Base-by-base conservation (phyloP, 2,329 filamentous ascomycete species). In the Tolypocladium ophioglossoides region DNA sequence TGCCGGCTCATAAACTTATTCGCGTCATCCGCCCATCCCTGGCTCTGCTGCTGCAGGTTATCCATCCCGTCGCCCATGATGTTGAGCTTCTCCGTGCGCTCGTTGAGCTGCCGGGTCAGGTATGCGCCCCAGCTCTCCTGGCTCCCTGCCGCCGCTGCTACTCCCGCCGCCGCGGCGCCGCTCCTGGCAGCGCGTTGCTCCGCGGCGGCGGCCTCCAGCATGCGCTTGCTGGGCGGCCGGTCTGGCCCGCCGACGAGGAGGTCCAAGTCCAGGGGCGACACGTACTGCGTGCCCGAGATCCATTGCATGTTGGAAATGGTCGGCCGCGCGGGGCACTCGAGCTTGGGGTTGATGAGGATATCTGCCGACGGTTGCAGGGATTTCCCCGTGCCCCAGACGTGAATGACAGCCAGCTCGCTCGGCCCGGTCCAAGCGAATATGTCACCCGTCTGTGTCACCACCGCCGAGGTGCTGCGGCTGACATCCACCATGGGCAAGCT, bases 301-400 rank as follows among this genome's bases (percentile, higher is more conserved):
- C 94, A 99, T 71, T 97, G 91, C 39, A 99, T 72, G 63, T 95
- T 96, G 22, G 89, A 95, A 56, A 99, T 99, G 0, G 91, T 96
- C 1, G 94, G 94, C 2, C 94, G 83, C 14, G 89, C 79, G 2
- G 91, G 92, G 24, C 87, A 79, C 18, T 80, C 66, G 0, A 89
- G 79, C 55, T 87, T 78, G 0, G 88, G 84, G 66, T 97, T 96
- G 69, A 89, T 82, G 3, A 99, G 76, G 9, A 77, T 82, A 66
- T 96, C 91, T n/a, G 82, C 71, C 1, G 74, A 76, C 52, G 78
- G 83, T 56, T 79, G 82, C 57, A 89, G 72, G 32, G 75, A 70
- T 57, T 84, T 76, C 4, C 87, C 89, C 1, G 82, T 81, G 16
- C 91, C 92, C 84, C 91, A 97, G 14, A 91, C 82, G 56, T 89